These are phyloP conservation scores for Bidens hawaiensis DNA, from an alignment of 140 eudicot genomes.

Conservation along the genomic window DNA sequence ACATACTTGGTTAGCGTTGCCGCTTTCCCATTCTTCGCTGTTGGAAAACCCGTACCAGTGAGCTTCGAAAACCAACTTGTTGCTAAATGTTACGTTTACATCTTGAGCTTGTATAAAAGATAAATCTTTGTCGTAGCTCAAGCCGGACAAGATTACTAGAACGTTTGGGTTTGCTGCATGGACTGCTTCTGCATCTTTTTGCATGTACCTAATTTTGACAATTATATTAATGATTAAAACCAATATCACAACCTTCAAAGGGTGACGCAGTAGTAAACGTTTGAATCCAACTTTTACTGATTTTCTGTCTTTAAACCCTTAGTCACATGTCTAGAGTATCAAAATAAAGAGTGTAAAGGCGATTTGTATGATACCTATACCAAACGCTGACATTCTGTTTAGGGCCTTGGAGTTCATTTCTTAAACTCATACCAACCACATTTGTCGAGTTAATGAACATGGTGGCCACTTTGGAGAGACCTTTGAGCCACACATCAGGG, in stretches of 20 bases:
- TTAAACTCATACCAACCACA: constrained; percentile 87
- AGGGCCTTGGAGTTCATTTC: constrained; percentile 87
- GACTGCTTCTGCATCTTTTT: constrained; percentile 79
- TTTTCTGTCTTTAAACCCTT: too few species aligned
- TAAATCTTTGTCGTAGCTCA: constrained; percentile 62
- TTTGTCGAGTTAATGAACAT: constrained; percentile 45
- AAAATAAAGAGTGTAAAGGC: not conserved
- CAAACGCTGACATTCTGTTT: constrained; percentile 61
- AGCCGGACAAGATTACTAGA: constrained; percentile 75
- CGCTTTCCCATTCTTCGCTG: constrained; percentile 59
- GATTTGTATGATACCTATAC: constrained; percentile 85
- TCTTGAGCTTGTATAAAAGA: constrained; percentile 46
- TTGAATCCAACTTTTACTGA: too few species aligned
- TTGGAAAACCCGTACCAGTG: constrained; percentile 85
- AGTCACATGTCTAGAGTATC: too few species aligned
- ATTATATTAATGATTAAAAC: not conserved
- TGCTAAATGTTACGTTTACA: constrained; percentile 48
- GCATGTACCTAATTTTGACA: constrained; percentile 66
- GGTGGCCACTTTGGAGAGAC: constrained; percentile 69
- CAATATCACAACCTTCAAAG: too few species aligned
- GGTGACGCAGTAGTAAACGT: too few species aligned
- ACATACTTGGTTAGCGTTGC: constrained; percentile 78
- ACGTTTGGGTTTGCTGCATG: constrained; percentile 74
- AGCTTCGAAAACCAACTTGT: constrained; percentile 69
- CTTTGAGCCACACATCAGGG: constrained; percentile 69